These are phyloP conservation scores for Mortierella sp. DNA, from an alignment of 371 early-diverging fungal species.

Conservation along the genomic window DNA sequence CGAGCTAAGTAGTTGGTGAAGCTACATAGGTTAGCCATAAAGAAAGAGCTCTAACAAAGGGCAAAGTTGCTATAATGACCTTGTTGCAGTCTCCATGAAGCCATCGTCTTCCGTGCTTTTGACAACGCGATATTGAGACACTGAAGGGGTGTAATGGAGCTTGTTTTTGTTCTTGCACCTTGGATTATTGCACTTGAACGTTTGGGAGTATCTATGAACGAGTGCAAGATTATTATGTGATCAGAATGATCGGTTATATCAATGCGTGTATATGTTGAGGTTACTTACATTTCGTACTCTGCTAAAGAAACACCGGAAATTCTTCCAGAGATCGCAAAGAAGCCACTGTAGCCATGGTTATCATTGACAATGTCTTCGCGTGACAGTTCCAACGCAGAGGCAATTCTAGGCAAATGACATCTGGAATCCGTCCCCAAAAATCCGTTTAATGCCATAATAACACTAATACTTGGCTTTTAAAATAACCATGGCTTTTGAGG, in stretches of 20 bases:
- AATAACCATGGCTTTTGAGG: background rate
- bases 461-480: background rate
- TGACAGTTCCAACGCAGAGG: slow-evolving; percentile 5
- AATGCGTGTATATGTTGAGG: background rate
- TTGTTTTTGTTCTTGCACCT: slow-evolving; percentile 45
- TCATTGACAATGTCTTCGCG: slow-evolving; percentile 24
- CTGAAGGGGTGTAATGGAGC: slow-evolving; percentile 35
- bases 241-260: background rate
- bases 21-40: background rate
- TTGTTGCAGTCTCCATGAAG: slow-evolving; percentile 51
- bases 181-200: slow-evolving; percentile 33
- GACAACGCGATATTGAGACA: slow-evolving; percentile 22
- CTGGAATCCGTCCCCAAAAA: background rate
- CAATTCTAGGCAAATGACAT: slow-evolving; percentile 22
- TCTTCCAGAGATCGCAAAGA: slow-evolving; percentile 22
- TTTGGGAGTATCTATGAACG: slow-evolving; percentile 38
- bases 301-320: slow-evolving; percentile 21
- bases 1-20: slow-evolving; percentile 1
- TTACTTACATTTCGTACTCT: slow-evolving; percentile 34
- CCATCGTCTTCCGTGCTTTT: slow-evolving; percentile 39
- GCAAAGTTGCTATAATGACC: slow-evolving; percentile 7
- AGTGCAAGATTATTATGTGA: background rate
- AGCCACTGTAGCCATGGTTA: slow-evolving; percentile 17
- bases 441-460: background rate
- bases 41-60: background rate